phyloP scores from a whole-genome alignment of 139 green algal genomes.

The Auxenochlorella pyrenoidosa region DNA sequence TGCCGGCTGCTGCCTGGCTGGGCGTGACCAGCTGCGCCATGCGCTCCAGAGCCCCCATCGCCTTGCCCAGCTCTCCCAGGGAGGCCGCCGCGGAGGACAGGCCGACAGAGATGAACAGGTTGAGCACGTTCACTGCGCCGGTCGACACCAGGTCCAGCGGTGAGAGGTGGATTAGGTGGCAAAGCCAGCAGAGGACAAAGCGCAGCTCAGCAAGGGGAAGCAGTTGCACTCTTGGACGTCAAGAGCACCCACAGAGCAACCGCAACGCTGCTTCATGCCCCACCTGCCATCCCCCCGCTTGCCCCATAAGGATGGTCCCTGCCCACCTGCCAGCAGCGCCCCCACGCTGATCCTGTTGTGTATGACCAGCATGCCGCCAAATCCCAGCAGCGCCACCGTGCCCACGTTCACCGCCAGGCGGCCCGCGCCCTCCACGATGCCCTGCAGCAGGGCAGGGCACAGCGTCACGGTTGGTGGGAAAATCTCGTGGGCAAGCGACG shows the following conservation, averaged over 20 bases:
- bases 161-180: not conserved
- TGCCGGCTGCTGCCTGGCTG: not conserved
- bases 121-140: conserved; percentile 37
- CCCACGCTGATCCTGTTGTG: conserved; percentile 28
- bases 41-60: conserved; percentile 41
- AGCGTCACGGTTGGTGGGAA: no score
- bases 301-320: no score
- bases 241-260: no score
- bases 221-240: no score
- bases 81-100: conserved; percentile 33
- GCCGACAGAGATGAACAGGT: conserved; percentile 48
- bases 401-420: conserved; percentile 47
- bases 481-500: not conserved
- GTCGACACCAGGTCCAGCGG: not conserved
- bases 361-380: conserved; percentile 47
- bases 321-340: conserved; percentile 18
- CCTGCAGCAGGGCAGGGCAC: conserved; percentile 6
- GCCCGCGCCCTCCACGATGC: conserved; percentile 46
- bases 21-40: conserved; percentile 31
- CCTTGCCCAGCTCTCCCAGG: conserved; percentile 49
- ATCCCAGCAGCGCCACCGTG: conserved; percentile 40
- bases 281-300: not conserved
- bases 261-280: not conserved
- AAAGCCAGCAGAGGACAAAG: not conserved
- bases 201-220: not conserved